Evolutionary conservation across 2,329 filamentous ascomycete genomes (phyloP).

Genomic region (Clarireedia hainanense): DNA sequence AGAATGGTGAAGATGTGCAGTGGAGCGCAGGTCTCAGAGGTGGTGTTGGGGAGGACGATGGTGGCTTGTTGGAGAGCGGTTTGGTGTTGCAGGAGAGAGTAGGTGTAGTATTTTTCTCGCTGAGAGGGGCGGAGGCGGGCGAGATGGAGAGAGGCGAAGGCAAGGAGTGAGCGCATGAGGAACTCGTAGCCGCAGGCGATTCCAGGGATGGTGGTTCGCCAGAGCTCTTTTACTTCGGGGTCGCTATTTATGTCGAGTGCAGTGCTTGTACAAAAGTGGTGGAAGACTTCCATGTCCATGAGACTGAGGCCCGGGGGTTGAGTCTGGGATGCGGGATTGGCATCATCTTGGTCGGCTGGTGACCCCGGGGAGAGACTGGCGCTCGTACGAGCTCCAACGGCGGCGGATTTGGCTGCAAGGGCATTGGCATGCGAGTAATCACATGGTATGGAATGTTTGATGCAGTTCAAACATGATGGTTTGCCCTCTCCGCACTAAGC

Average conservation of each 20-base stretch:
- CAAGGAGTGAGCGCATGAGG: slow-evolving; percentile 38
- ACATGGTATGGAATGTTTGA: slow-evolving; percentile 9
- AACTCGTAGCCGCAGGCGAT: slow-evolving; percentile 37
- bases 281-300: slow-evolving; percentile 40
- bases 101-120: slow-evolving; percentile 30
- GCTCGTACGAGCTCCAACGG: neutral
- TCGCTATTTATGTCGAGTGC: slow-evolving; percentile 36
- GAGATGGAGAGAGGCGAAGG: slow-evolving; percentile 40
- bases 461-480: slow-evolving; percentile 12
- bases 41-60: slow-evolving; percentile 26
- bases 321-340: neutral
- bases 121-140: slow-evolving; percentile 31
- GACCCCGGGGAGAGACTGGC: neutral
- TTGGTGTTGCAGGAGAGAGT: slow-evolving; percentile 30
- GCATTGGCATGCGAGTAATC: neutral
- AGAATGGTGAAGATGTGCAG: slow-evolving; percentile 32
- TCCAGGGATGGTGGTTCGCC: slow-evolving; percentile 36
- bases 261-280: slow-evolving; percentile 42
- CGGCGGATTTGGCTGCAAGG: too few relatives aligned
- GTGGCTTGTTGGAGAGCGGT: slow-evolving; percentile 19
- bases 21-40: slow-evolving; percentile 23
- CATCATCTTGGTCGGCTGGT: neutral
- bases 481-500: slow-evolving; percentile 12
- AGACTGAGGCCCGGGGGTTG: neutral
- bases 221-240: slow-evolving; percentile 34